Conservation (phyloP, 148 eudicot genomes). For the Pharnaceum exiguum region DNA sequence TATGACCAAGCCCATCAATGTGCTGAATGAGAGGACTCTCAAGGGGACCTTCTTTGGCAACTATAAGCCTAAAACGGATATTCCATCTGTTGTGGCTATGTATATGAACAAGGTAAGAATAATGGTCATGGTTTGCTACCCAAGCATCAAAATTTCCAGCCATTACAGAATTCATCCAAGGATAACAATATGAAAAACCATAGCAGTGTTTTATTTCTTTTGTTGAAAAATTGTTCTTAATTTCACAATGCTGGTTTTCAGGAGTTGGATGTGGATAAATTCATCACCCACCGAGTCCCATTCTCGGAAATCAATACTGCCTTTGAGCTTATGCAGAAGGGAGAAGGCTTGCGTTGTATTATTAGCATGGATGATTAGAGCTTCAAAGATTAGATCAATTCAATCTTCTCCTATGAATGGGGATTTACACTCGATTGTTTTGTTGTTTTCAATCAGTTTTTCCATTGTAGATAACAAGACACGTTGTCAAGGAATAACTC, state of each 20-base stretch:
- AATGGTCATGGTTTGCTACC: too few relatives aligned
- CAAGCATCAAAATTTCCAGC: too few relatives aligned
- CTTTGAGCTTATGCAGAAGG: constrained; percentile 47
- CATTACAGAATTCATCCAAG: too few relatives aligned
- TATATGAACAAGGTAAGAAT: constrained; percentile 68
- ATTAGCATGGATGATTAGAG: constrained; percentile 34
- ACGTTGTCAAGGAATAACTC: too few relatives aligned
- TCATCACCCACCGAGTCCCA: constrained; percentile 45
- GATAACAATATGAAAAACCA: background rate
- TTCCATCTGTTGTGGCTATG: constrained; percentile 64
- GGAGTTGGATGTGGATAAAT: constrained; percentile 56
- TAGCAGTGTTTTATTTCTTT: background rate
- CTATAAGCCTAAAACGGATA: constrained; percentile 66
- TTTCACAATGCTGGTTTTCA: too few relatives aligned
- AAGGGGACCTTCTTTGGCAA: constrained; percentile 88
- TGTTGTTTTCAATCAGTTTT: too few relatives aligned
- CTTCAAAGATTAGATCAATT: too few relatives aligned
- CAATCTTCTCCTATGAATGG: too few relatives aligned
- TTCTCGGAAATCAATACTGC: constrained; percentile 60
- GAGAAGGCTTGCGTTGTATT: constrained; percentile 40
- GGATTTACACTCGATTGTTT: too few relatives aligned
- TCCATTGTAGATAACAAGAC: too few relatives aligned
- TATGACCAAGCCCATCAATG: constrained; percentile 63
- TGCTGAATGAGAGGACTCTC: constrained; percentile 70
- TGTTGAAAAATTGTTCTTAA: too few relatives aligned